Conservation (phyloP, 1,139 yeast genomes). For the Spencermartinsiella ligniputridi region DNA sequence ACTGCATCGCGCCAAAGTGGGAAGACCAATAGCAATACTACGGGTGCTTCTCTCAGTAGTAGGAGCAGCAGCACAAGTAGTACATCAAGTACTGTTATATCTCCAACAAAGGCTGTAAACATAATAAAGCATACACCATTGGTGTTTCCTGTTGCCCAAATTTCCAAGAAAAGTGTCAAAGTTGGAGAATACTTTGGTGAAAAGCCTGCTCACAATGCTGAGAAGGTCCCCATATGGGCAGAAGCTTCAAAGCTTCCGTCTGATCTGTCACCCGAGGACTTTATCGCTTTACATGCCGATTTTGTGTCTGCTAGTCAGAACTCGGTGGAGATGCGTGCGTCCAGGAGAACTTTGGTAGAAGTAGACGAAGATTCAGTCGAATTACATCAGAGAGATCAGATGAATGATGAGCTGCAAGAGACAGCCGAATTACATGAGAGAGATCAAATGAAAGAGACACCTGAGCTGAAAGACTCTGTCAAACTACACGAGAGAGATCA, state of each 20-base stretch:
- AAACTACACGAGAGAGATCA: too few species aligned
- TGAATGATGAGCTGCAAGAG: too few species aligned
- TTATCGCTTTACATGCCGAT: not conserved
- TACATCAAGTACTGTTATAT: not conserved
- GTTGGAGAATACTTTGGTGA: not conserved
- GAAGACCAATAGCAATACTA: not conserved
- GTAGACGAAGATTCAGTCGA: too few species aligned
- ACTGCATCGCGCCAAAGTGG: not conserved
- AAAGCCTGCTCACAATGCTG: not conserved
- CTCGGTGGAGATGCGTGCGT: not conserved
- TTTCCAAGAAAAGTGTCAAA: not conserved
- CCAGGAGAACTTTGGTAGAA: too few species aligned
- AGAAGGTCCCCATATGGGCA: constrained; percentile 2
- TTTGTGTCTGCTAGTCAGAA: not conserved
- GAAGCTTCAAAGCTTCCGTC: constrained; percentile 9
- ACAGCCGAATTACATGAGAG: too few species aligned
- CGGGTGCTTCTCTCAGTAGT: too few species aligned
- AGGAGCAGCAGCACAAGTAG: not conserved
- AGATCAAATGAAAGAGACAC: too few species aligned
- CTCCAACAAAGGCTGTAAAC: constrained; percentile 8
- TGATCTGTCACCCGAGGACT: constrained; percentile 5
- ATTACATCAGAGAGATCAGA: too few species aligned
- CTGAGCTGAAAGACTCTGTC: too few species aligned
- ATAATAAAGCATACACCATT: constrained; percentile 6
- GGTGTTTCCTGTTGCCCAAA: constrained; percentile 7